Conservation (phyloP, 345 rosid genomes). For the Murraya paniculata region DNA sequence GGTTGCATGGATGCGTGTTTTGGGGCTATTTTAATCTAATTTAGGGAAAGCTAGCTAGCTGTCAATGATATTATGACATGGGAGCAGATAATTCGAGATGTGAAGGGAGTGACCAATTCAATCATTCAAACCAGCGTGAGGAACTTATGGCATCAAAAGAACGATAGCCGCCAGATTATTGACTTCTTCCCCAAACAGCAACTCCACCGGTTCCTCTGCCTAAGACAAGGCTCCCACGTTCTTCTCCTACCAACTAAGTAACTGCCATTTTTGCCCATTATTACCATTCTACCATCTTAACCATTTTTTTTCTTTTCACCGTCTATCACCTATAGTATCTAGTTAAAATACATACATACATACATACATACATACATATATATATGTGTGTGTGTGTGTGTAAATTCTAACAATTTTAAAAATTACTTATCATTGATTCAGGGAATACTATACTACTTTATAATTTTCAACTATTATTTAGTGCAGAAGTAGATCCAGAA, state of each 20-base stretch:
- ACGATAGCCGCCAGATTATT: constrained; percentile 8
- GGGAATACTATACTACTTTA: too few relatives aligned
- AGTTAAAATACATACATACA: too few relatives aligned
- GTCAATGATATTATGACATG: too few relatives aligned
- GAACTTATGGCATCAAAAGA: neutral
- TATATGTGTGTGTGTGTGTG: too few relatives aligned
- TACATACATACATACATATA: too few relatives aligned
- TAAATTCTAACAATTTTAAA: too few relatives aligned
- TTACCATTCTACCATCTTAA: neutral
- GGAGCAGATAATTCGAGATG: too few relatives aligned
- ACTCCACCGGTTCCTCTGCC: constrained; percentile 1
- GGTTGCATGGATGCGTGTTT: constrained; percentile 11
- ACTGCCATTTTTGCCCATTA: neutral
- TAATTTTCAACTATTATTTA: too few relatives aligned
- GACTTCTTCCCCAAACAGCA: neutral
- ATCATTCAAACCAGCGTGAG: neutral
- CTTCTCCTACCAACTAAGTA: neutral
- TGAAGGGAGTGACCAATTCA: neutral
- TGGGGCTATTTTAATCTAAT: neutral
- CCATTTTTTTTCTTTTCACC: neutral
- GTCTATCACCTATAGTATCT: too few relatives aligned
- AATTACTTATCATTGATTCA: too few relatives aligned
- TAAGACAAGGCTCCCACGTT: constrained; percentile 7
- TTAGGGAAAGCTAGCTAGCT: too few relatives aligned
- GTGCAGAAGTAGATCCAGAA: too few relatives aligned